These are phyloP conservation scores for Corylus avellana DNA, from an alignment of 306 rosid genomes.

Conservation along the genomic window DNA sequence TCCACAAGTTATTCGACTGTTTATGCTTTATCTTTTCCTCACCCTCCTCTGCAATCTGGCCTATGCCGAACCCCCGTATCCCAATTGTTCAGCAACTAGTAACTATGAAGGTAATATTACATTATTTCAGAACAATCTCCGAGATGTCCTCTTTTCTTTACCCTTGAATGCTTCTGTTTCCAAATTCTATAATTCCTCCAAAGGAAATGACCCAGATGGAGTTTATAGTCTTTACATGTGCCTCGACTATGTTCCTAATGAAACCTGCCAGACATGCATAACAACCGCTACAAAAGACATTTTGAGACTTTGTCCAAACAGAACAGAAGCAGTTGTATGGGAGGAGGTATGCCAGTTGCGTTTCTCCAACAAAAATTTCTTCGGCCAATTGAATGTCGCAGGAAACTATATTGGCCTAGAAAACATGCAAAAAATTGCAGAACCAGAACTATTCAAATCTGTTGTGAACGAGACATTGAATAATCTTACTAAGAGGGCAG, in stretches of 20 bases:
- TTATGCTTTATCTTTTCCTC: conserved; percentile 18
- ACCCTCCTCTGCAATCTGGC: background rate
- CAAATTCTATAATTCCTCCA: conserved; percentile 30
- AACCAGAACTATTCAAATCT: conserved; percentile 33
- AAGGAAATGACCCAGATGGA: conserved; percentile 26
- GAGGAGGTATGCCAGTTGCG: conserved; percentile 58
- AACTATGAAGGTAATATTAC: conserved; percentile 22
- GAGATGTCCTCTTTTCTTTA: conserved; percentile 23
- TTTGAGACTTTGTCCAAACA: conserved; percentile 37
- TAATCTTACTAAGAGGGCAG: conserved; percentile 36
- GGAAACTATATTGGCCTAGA: conserved; percentile 24
- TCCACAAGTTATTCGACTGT: conserved; percentile 12
- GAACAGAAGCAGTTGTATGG: conserved; percentile 53
- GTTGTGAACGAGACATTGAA: conserved; percentile 39
- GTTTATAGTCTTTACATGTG: conserved; percentile 44
- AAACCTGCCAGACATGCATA: conserved; percentile 42
- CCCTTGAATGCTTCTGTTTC: conserved; percentile 34
- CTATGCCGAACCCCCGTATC: conserved; percentile 22
- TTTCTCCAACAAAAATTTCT: conserved; percentile 50
- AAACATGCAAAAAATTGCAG: conserved; percentile 29
- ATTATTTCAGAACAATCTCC: conserved; percentile 32
- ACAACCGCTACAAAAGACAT: conserved; percentile 32
- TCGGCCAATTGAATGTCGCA: conserved; percentile 38
- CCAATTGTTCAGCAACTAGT: conserved; percentile 24
- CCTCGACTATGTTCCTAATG: conserved; percentile 36